phyloP scores from a whole-genome alignment of 148 eudicot genomes.

The Nyssa sinensis region DNA sequence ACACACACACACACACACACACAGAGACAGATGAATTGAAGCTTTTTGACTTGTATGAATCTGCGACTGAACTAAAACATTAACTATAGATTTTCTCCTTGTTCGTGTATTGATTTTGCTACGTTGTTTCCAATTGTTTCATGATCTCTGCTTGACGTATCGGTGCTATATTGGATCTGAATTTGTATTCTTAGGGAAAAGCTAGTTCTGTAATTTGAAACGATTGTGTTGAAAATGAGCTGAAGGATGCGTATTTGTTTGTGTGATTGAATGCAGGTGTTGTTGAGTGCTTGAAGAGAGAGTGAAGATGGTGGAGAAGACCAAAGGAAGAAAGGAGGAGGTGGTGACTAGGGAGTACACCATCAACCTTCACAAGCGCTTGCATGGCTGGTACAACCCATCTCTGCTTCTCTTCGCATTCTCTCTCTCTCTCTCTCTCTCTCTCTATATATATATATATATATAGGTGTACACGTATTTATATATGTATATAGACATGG shows the following conservation, averaged over 20 bases:
- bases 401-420: not conserved
- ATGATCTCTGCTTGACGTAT: not conserved
- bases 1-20: no score
- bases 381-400: constrained; percentile 54
- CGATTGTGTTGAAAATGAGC: not conserved
- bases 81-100: not conserved
- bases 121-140: not conserved
- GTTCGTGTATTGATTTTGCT: not conserved
- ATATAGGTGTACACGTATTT: no score
- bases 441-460: no score
- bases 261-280: not conserved
- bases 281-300: not conserved
- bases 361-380: constrained; percentile 65
- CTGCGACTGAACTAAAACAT: not conserved
- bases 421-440: no score
- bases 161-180: not conserved
- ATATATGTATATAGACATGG: no score
- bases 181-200: not conserved
- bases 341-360: constrained; percentile 74
- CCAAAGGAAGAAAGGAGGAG: constrained; percentile 59
- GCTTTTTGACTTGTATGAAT: not conserved
- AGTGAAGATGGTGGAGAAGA: constrained; percentile 49
- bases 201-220: not conserved
- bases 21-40: no score
- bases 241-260: not conserved